Evolutionary conservation across 1,284 basidiomycete genomes (phyloP).

Genomic region (Tylopilus sp.): DNA sequence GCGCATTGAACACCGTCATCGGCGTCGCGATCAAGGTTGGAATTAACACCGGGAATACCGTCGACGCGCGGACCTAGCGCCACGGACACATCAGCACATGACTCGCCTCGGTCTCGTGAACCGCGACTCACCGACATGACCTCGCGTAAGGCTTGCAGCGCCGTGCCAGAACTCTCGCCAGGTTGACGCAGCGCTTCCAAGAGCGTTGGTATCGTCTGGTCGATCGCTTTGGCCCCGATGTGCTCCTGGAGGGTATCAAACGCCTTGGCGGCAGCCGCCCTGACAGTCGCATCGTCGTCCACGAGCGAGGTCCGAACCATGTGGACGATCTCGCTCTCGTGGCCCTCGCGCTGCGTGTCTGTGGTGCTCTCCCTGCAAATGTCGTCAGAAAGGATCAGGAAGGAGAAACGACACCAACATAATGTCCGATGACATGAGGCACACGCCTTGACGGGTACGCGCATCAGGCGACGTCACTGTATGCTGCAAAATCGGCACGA

Average conservation of each 20-base stretch:
- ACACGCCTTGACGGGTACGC: slow-evolving; percentile 89
- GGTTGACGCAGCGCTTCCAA: slow-evolving; percentile 94
- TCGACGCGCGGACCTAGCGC: slow-evolving; percentile 84
- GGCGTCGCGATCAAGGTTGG: slow-evolving; percentile 92
- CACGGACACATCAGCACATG: neutral
- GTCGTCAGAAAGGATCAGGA: slow-evolving; percentile 10
- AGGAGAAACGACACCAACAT: slow-evolving; percentile 64
- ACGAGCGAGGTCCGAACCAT: slow-evolving; percentile 88
- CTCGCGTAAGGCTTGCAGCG: slow-evolving; percentile 92
- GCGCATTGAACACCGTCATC: slow-evolving; percentile 97
- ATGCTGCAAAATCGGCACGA: slow-evolving; percentile 81
- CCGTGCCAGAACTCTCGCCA: slow-evolving; percentile 94
- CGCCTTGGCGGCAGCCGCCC: slow-evolving; percentile 91
- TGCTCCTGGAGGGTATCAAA: slow-evolving; percentile 96
- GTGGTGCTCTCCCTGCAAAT: slow-evolving; percentile 80
- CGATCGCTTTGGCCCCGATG: slow-evolving; percentile 92
- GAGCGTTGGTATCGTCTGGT: slow-evolving; percentile 96
- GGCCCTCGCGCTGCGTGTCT: slow-evolving; percentile 88
- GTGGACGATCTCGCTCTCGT: slow-evolving; percentile 92
- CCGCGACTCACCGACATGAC: slow-evolving; percentile 86
- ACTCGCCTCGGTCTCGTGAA: neutral
- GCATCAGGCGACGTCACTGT: slow-evolving; percentile 80
- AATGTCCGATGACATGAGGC: slow-evolving; percentile 89
- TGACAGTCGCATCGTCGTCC: slow-evolving; percentile 90
- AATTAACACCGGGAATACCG: slow-evolving; percentile 96